These are phyloP conservation scores for Nakaseomyces sp. DNA, from an alignment of 1,139 yeast species.

Conservation along the genomic window DNA sequence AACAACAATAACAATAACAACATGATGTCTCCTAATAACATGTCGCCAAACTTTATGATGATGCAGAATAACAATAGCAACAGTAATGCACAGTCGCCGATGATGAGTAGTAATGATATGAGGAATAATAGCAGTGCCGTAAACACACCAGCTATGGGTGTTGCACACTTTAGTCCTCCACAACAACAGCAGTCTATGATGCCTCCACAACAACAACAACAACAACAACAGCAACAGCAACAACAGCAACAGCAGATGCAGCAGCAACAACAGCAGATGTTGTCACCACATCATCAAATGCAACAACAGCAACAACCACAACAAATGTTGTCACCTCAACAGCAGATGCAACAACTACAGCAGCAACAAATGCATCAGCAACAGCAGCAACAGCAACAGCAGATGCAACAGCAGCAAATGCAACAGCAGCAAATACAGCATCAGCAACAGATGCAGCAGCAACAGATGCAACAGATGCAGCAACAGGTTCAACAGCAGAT, in stretches of 20 bases:
- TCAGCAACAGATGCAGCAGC: slow-evolving; percentile 7
- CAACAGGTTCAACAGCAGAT: slow-evolving; percentile 6
- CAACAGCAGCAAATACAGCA: neutral
- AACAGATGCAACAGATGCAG: slow-evolving; percentile 4
- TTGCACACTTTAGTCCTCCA: neutral
- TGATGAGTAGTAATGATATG: neutral
- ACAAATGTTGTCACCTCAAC: slow-evolving; percentile 1
- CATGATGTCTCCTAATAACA: slow-evolving; percentile 1
- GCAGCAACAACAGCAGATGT: slow-evolving; percentile 4
- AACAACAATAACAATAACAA: neutral
- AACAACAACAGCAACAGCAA: slow-evolving; percentile 6
- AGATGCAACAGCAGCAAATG: neutral
- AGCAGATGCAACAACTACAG: slow-evolving; percentile 6
- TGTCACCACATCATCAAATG: slow-evolving; percentile 4
- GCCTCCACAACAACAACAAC: neutral
- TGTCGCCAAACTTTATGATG: slow-evolving; percentile 2
- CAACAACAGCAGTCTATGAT: neutral
- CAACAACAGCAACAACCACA: slow-evolving; percentile 6
- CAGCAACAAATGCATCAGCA: slow-evolving; percentile 2
- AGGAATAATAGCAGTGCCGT: neutral
- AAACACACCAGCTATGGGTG: neutral
- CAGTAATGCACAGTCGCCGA: neutral
- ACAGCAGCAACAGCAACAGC: neutral
- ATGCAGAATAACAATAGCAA: neutral
- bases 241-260: slow-evolving; percentile 5